Conservation (phyloP, 768 basidiomycete species). For the Auricularia heimuer region DNA sequence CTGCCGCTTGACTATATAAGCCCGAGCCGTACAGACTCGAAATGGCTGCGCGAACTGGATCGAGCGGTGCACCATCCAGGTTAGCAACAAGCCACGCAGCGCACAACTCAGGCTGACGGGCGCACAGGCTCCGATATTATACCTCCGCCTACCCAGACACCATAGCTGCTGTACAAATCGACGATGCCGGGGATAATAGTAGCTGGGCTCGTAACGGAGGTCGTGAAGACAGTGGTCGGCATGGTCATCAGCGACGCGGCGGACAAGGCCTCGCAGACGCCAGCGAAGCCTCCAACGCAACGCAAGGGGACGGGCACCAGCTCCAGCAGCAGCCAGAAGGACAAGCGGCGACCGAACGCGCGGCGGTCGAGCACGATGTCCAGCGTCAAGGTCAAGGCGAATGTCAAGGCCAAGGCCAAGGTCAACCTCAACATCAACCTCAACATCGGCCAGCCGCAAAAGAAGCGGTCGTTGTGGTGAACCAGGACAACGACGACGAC, state of each 20-base stretch:
- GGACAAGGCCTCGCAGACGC: background rate
- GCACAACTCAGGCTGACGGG: too few species aligned
- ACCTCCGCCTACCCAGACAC: background rate
- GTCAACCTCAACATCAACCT: background rate
- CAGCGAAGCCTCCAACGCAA: background rate
- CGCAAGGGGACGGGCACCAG: constrained; percentile 4
- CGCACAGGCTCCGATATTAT: too few species aligned
- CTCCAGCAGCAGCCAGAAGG: background rate
- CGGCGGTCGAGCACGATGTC: background rate
- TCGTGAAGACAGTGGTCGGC: background rate
- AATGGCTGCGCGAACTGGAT: too few species aligned
- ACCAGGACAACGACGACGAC: constrained; percentile 24
- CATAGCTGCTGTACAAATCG: background rate
- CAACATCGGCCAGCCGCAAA: background rate
- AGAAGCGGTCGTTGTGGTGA: background rate
- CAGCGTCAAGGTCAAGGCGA: background rate
- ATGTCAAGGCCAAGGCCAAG: background rate
- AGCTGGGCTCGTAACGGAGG: background rate
- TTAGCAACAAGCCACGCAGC: too few species aligned
- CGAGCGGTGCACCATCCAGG: too few species aligned
- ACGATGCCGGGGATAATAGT: background rate
- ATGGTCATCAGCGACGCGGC: background rate
- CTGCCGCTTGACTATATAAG: too few species aligned
- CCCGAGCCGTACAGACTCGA: too few species aligned
- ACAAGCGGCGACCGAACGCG: background rate